Evolutionary conservation across 371 early-diverging fungal species (phyloP).

Genomic region (Capillidium rhysosporum): DNA sequence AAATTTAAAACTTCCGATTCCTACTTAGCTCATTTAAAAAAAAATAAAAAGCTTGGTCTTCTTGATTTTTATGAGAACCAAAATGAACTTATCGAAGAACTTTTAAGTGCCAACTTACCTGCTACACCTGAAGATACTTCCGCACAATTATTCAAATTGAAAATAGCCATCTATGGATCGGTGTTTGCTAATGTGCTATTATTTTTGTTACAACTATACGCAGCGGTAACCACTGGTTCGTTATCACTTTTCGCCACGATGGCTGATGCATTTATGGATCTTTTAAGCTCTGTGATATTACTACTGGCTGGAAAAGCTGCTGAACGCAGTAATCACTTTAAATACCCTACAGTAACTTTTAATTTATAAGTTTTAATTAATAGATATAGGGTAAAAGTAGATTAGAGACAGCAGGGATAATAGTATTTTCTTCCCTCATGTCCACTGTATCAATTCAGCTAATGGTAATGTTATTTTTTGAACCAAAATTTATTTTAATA

Average conservation of each 20-base stretch:
- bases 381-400: constrained; percentile 49
- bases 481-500: not conserved
- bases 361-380: not conserved
- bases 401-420: constrained; percentile 84
- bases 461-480: constrained; percentile 25
- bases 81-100: too few relatives aligned
- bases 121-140: too few relatives aligned
- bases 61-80: too few relatives aligned
- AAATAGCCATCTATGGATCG: constrained; percentile 73
- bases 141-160: constrained; percentile 20
- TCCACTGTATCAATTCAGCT: constrained; percentile 70
- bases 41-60: too few relatives aligned
- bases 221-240: constrained; percentile 66
- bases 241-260: constrained; percentile 78
- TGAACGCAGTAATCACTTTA: constrained; percentile 29
- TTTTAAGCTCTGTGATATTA: constrained; percentile 45
- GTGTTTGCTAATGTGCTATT: constrained; percentile 56
- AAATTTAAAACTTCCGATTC: too few relatives aligned
- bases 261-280: constrained; percentile 86
- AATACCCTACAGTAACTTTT: constrained; percentile 50
- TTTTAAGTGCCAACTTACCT: too few relatives aligned
- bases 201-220: constrained; percentile 58
- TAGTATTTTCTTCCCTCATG: constrained; percentile 82
- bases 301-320: constrained; percentile 41
- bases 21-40: too few relatives aligned